Evolutionary conservation across 78 protist genomes (phyloP).

Genomic region (Planoprotostelium fungivorum): DNA sequence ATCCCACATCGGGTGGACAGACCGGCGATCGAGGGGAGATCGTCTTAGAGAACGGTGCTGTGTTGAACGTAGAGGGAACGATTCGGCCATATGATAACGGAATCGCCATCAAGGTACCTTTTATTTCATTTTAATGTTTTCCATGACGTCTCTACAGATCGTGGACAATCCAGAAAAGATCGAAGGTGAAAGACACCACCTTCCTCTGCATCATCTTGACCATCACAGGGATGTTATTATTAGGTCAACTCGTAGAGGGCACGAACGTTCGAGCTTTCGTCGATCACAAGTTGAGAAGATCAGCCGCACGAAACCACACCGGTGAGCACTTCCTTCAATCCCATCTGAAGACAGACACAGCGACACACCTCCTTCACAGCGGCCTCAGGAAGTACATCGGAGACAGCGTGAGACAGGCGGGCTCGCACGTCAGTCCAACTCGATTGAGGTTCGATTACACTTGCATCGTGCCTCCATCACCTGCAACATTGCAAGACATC

Average conservation of each 20-base stretch:
- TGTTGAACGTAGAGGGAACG: constrained; percentile 6
- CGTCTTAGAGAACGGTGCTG: not conserved
- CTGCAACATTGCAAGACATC: constrained; percentile 4
- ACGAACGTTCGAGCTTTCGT: not conserved
- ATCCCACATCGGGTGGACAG: constrained; percentile 56
- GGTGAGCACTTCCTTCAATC: not conserved
- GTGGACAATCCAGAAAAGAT: not conserved
- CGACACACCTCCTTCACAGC: constrained; percentile 50
- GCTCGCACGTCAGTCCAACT: constrained; percentile 39
- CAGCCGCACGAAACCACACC: constrained; percentile 42
- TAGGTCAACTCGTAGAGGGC: not conserved
- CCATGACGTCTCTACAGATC: not conserved
- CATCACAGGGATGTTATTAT: not conserved
- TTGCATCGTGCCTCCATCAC: not conserved
- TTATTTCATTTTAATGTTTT: not conserved
- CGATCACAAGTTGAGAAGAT: constrained; percentile 13
- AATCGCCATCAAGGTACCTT: constrained; percentile 1
- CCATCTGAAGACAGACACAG: not conserved
- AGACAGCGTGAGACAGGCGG: constrained; percentile 38
- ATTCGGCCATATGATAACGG: constrained; percentile 33
- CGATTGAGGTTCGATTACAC: constrained; percentile 42
- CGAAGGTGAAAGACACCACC: not conserved
- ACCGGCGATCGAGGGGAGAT: constrained; percentile 40
- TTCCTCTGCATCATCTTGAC: not conserved
- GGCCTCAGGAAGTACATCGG: constrained; percentile 16